Conservation (phyloP, 495 filamentous ascomycete species). For the Penicillium ochrochloron region DNA sequence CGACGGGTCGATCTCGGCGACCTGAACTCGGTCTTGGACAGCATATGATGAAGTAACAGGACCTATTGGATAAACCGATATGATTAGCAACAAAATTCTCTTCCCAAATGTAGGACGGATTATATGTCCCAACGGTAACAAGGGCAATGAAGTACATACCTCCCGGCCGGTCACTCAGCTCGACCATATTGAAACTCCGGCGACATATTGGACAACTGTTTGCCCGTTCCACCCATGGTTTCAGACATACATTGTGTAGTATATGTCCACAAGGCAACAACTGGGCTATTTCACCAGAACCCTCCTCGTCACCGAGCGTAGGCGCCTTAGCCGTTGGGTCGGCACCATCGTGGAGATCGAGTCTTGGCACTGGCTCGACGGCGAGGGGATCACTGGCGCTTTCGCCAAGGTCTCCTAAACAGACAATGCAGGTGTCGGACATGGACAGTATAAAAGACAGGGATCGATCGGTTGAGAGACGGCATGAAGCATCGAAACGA, state of each 20-base stretch:
- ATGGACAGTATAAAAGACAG: conserved; percentile 56
- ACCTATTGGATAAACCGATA: conserved; percentile 52
- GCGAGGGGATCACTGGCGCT: conserved; percentile 55
- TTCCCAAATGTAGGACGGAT: background rate
- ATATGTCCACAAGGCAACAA: conserved; percentile 81
- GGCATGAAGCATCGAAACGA: conserved; percentile 47
- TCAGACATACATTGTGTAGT: conserved; percentile 87
- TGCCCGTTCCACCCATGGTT: conserved; percentile 91
- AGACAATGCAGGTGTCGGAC: conserved; percentile 96
- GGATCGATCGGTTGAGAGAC: conserved; percentile 38
- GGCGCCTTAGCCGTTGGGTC: conserved; percentile 40
- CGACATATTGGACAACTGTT: conserved; percentile 98
- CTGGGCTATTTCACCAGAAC: conserved; percentile 62
- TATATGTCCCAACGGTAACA: background rate
- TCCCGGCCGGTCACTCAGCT: conserved; percentile 75
- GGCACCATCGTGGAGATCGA: conserved; percentile 39
- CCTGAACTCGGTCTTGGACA: conserved; percentile 88
- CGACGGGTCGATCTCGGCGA: conserved; percentile 82
- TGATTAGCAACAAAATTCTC: background rate
- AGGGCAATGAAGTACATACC: conserved; percentile 59
- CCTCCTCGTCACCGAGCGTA: conserved; percentile 40
- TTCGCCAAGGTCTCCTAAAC: conserved; percentile 85
- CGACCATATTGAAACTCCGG: conserved; percentile 84
- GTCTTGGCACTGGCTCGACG: conserved; percentile 53
- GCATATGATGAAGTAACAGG: conserved; percentile 75